phyloP scores from a whole-genome alignment of 345 rosid species.

The Zanthoxylum bungeanum region DNA sequence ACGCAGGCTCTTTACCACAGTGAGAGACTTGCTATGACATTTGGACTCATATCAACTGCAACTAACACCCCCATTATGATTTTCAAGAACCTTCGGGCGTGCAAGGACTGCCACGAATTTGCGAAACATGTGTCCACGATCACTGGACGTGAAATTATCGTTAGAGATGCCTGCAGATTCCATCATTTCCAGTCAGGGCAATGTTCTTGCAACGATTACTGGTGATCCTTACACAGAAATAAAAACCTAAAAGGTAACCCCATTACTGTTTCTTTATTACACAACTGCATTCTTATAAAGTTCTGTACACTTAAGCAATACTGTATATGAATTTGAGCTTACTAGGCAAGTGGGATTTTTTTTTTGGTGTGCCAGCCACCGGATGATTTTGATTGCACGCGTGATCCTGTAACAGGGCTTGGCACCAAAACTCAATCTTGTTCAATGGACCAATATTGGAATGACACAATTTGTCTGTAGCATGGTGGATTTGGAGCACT shows the following conservation, averaged over 20 bases:
- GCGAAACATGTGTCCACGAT: slow-evolving; percentile 57
- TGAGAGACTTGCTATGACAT: slow-evolving; percentile 76
- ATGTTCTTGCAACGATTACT: slow-evolving; percentile 76
- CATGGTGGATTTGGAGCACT: background rate
- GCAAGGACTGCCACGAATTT: slow-evolving; percentile 72
- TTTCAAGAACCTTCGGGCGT: slow-evolving; percentile 75
- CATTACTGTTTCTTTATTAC: background rate
- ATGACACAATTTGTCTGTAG: background rate
- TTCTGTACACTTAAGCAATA: background rate
- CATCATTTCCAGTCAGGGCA: slow-evolving; percentile 63
- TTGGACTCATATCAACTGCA: slow-evolving; percentile 53
- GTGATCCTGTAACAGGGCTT: background rate
- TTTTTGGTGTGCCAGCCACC: background rate
- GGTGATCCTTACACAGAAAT: slow-evolving; percentile 42
- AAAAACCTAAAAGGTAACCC: background rate
- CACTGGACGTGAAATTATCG: slow-evolving; percentile 45
- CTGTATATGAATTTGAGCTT: background rate
- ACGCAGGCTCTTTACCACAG: slow-evolving; percentile 63
- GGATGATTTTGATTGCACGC: background rate
- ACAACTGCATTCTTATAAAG: background rate
- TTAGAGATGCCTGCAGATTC: slow-evolving; percentile 67
- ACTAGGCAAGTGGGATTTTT: background rate
- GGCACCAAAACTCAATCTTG: background rate
- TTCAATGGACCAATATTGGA: background rate
- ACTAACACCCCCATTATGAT: slow-evolving; percentile 43